These are phyloP conservation scores for Malania oleifera DNA, from an alignment of 164 flowering plant species.

Conservation along the genomic window DNA sequence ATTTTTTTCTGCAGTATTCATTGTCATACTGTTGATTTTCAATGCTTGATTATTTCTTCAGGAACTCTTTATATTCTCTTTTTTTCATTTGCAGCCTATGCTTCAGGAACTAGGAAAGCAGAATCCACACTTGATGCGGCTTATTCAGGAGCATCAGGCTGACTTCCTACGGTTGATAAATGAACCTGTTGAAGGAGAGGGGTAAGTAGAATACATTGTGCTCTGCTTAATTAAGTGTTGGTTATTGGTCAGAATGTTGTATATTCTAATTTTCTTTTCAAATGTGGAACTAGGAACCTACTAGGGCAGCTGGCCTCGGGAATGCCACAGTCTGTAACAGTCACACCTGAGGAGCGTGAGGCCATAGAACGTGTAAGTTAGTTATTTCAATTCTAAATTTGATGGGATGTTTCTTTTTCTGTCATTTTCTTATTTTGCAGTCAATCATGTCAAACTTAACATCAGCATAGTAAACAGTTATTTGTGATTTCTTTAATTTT, in stretches of 20 bases:
- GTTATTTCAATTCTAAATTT: no score
- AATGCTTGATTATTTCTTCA: no score
- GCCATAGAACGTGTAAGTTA: slow-evolving; percentile 35
- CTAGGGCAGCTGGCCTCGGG: slow-evolving; percentile 25
- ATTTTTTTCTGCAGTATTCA: neutral
- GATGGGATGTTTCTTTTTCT: no score
- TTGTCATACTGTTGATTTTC: neutral
- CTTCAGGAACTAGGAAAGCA: slow-evolving; percentile 81
- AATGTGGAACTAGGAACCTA: slow-evolving; percentile 30
- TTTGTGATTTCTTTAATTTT: no score
- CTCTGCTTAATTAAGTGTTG: neutral
- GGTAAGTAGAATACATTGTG: slow-evolving; percentile 25
- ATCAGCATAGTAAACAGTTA: no score
- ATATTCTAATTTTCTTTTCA: slow-evolving; percentile 2
- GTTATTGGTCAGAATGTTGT: neutral
- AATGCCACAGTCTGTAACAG: slow-evolving; percentile 30
- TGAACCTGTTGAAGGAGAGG: slow-evolving; percentile 74
- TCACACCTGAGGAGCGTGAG: slow-evolving; percentile 38
- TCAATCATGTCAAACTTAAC: no score
- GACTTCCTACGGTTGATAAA: slow-evolving; percentile 72
- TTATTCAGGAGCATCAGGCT: slow-evolving; percentile 79
- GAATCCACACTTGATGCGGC: slow-evolving; percentile 70
- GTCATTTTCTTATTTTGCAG: no score
- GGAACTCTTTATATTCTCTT: no score
- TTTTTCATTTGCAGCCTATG: slow-evolving; percentile 50